Base-by-base conservation (phyloP, 371 early-diverging fungal species). In the Coemansia sp. region DNA sequence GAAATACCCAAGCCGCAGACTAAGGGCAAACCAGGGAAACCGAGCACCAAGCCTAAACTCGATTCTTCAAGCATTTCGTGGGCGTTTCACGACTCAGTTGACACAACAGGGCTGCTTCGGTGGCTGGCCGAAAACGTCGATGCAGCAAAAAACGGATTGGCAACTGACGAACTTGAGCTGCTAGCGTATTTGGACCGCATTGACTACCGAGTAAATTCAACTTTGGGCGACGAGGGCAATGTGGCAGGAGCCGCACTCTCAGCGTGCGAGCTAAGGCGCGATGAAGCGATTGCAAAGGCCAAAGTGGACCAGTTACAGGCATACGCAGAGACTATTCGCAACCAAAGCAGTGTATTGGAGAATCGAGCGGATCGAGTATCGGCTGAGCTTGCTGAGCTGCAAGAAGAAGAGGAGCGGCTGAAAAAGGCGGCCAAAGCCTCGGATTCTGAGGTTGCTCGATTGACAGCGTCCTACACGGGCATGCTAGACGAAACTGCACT, bases 81-180 rank as follows among this genome's bases (percentile, higher is more conserved):
- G 75, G 75, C 67, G 2, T 75, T 75, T 48, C 75, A 71, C 51
- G 67, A 75, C 2, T 63, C 75, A 6, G 64, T 54, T 9, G 75
- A 75, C 56, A 66, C 64, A 1, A 57, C 63, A 4, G 75, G 75
- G 21, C 46, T 75, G 17, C 61, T 75, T 3, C 63, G 58, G 32
- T 75, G 75, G 75, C 58, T 75, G 11, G 60, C 52, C 2, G 61
- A 64, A 19, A 75, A 75, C 44, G 6, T 63, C 17, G 66, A 56
- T 29, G 75, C 75, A 0, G 5, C 29, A 6, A 40, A 46, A n/a
- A 75, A 75, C 48, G 75, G 75, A 5, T 53, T 75, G 2, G 41
- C 61, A 0, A 66, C 55, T 4, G 62, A 48, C 48, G 75, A 75
- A 39, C 67, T 75, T 7, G 71, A 70, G 52, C 26, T 75, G 44